Base-by-base conservation (phyloP, 2,329 filamentous ascomycete genomes). In the Verticillium dahliae region DNA sequence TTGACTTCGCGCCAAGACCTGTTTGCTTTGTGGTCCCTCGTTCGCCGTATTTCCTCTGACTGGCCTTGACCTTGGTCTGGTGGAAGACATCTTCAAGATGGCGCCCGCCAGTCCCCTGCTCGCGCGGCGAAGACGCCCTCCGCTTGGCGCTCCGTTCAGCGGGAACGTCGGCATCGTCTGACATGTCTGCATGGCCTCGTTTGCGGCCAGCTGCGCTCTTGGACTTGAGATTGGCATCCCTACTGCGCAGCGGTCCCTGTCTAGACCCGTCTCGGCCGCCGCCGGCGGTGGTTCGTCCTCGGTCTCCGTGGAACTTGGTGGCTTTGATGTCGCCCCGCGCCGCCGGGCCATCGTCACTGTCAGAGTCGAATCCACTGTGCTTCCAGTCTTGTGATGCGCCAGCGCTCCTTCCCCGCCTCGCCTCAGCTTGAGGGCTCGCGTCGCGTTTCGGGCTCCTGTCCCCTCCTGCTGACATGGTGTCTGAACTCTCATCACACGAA, bases 241-340 rank as follows among this genome's bases (percentile, higher is more conserved):
- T 50, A 27, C 6, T 50, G 45, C 45, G 45, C 45, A 50, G 11
- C 4, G 45, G 45, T 50, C 45, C 7, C 18, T n/a, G n/a, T 11
- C n/a, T 18, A 22, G 45, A 11, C 18, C 22, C 45, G n/a, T 50
- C n/a, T 22, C 11, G 22, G 45, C 45, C 11, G n/a, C 45, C 45
- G 45, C 45, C 11, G n/a, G n/a, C 45, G 7, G 15, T n/a, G 45
- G 22, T 14, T n/a, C 4, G 18, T 50, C 6, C n/a, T 50, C 22
- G 22, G 45, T 11, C 45, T 22, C 15, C 45, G n/a, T 22, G 45
- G 18, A 79, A 80, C 13, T 37, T 62, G n/a, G 73, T 76, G 9
- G 64, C 65, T 41, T 65, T 69, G 33, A 80, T 78, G 59, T 70
- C 64, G 15, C 67, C 73, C 4, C 66, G 64, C n/a, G 62, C 61